A percentile compares a stretch with the other conserved stretches of the same genome.
Conservation (phyloP, 371 early-diverging fungal genomes). For the Thermomucor indicae-seudaticae region DNA sequence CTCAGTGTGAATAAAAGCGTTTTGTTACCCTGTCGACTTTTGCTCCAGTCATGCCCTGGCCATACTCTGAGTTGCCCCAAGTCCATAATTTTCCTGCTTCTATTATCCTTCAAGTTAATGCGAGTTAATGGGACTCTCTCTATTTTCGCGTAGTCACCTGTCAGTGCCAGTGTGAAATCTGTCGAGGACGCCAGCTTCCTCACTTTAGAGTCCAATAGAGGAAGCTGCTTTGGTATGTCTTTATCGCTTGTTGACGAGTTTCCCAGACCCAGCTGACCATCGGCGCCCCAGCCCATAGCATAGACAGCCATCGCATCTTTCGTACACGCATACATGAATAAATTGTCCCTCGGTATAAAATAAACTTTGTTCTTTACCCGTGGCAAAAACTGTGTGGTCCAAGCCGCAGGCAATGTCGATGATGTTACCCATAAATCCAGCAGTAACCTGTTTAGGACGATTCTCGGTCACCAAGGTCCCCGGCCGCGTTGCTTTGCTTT, state of each 20-base stretch:
- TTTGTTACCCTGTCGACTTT: constrained; percentile 63
- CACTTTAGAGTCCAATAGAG: constrained; percentile 30
- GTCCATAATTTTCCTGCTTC: constrained; percentile 56
- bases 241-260: constrained; percentile 37
- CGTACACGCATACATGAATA: background rate
- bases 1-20: background rate
- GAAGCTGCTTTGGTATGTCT: constrained; percentile 41
- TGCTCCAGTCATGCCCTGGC: constrained; percentile 68
- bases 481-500: constrained; percentile 26
- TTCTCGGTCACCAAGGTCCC: constrained; percentile 21
- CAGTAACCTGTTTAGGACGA: constrained; percentile 13
- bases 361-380: constrained; percentile 28
- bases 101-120: constrained; percentile 6
- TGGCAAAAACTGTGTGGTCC: constrained; percentile 67
- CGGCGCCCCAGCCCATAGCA: constrained; percentile 82
- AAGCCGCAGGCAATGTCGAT: constrained; percentile 65
- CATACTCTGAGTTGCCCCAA: constrained; percentile 86
- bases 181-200: constrained; percentile 60
- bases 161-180: constrained; percentile 67
- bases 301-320: constrained; percentile 35
- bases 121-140: too few species aligned
- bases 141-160: too few species aligned
- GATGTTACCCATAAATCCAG: constrained; percentile 23
- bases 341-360: background rate
- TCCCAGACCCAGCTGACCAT: constrained; percentile 75